Evolutionary conservation across 345 rosid genomes (phyloP).

Genomic region (Hirschfeldia incana): DNA sequence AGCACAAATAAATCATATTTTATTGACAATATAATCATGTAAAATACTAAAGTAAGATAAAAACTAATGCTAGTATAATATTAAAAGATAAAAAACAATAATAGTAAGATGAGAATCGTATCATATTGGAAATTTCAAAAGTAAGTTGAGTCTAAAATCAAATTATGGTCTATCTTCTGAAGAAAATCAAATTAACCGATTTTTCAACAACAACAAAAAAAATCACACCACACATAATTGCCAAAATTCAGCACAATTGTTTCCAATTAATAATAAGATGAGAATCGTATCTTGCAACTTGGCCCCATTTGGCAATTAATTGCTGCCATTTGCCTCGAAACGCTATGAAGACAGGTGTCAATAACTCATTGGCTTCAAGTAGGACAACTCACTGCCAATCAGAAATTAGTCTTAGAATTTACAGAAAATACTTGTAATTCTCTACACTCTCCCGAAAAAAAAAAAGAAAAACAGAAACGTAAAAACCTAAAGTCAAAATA

Average conservation of each 20-base stretch:
- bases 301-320: background rate
- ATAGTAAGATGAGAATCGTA: too few species aligned
- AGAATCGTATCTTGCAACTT: constrained; percentile 28
- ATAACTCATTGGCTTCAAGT: background rate
- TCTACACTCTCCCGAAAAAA: background rate
- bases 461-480: constrained; percentile 8
- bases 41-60: too few species aligned
- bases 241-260: background rate
- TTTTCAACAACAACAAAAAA: background rate
- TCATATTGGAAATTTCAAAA: background rate
- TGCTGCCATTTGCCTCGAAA: constrained; percentile 15
- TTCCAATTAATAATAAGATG: background rate
- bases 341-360: background rate
- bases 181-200: background rate
- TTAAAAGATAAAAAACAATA: too few species aligned
- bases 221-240: background rate
- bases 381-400: constrained; percentile 20
- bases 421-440: background rate
- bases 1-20: too few species aligned
- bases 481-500: constrained; percentile 32
- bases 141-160: background rate
- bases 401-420: background rate
- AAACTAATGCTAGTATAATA: too few species aligned
- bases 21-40: too few species aligned
- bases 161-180: background rate